These are phyloP conservation scores for Malassezia sympodialis DNA, from an alignment of 1,284 basidiomycete genomes.

Conservation along the genomic window DNA sequence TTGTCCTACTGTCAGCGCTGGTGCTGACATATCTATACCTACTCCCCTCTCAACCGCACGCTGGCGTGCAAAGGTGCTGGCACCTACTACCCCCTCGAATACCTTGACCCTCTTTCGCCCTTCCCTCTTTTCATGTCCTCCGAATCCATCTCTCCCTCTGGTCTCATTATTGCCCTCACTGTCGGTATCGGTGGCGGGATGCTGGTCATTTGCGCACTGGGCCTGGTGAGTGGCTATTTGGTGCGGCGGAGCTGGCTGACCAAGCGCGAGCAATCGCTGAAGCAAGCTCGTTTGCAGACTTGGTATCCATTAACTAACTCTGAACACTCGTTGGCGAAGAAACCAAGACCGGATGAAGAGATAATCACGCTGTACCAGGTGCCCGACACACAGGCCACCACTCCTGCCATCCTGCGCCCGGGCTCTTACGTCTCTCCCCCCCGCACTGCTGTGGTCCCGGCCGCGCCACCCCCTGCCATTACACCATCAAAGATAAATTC, in stretches of 20 bases:
- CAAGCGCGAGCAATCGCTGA: constrained; percentile 7
- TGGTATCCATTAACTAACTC: neutral
- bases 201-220: constrained; percentile 3
- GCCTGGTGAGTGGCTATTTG: constrained; percentile 4
- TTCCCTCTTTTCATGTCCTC: neutral
- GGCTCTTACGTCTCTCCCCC: neutral
- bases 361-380: constrained; percentile 1
- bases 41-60: constrained; percentile 2
- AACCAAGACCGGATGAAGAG: neutral
- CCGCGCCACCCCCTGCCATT: neutral
- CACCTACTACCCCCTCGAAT: neutral
- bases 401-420: neutral
- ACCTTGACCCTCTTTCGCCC: neutral
- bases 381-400: neutral
- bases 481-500: neutral
- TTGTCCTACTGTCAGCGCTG: neutral
- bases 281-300: constrained; percentile 2
- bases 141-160: neutral
- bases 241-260: constrained; percentile 9
- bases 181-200: constrained; percentile 11
- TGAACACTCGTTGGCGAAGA: neutral
- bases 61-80: constrained; percentile 17
- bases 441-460: neutral
- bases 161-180: constrained; percentile 7
- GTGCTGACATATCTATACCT: neutral